Base-by-base conservation (phyloP, 1,284 basidiomycete species). In the Austroboletus olivaceoglutinosus region DNA sequence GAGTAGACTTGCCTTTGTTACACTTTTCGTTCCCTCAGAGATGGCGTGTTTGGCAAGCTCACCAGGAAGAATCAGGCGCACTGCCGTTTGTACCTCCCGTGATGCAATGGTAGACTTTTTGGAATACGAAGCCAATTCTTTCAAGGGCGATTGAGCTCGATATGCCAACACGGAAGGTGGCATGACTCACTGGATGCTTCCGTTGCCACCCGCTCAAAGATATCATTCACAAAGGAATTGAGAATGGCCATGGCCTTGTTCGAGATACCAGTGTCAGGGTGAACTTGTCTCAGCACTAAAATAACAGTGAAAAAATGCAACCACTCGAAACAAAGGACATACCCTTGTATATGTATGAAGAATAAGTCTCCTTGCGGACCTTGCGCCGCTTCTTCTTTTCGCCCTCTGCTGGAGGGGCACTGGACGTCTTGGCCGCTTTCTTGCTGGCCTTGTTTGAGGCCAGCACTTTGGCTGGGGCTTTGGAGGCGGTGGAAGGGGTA, bases 331-430 rank as follows among this genome's bases (percentile, higher is more conserved):
- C 5, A 19, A 38, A 5, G 2, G 9, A 25, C 46, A 4, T 21
- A 89, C 89, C 89, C 73, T 93, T 94, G 83, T 94, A 94, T 71
- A 95, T 93, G 78, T 95, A 95, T 2, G 92, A 93, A 45, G 89
- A 87, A 77, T 93, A 94, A 7, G 91, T 93, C 76, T 94, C 92
- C 81, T 90, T 91, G 73, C 89, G 78, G 53, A 82, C 70, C 78
- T 93, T 94, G 76, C 88, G 89, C 72, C 89, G 79, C 78, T 88
- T 87, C 82, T 93, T 93, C 86, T 94, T 93, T 68, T 90, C 85
- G 48, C 81, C 85, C 47, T 74, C 75, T 44, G 70, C 77, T 48
- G 73, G 72, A 18, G 80, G 76, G 50, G 78, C 71, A 30, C 78
- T 69, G 1, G 83, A 80, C 54, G 83, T 75, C 64, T 86, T 84